Evolutionary conservation across 1,139 yeast species (phyloP).

Genomic region (Pichia sp.): DNA sequence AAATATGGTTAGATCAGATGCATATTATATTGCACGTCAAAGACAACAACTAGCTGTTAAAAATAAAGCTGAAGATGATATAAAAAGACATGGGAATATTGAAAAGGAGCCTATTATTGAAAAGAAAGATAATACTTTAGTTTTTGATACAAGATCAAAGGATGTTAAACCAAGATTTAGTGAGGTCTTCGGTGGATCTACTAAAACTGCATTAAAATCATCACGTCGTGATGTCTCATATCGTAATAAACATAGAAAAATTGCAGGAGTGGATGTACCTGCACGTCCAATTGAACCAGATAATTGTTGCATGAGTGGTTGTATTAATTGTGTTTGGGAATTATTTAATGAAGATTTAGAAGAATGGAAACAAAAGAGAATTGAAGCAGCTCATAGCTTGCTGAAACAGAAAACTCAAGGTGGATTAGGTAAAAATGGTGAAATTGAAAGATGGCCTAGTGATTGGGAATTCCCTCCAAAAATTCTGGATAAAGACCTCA

Average conservation of each 20-base stretch:
- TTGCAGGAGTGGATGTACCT: slow-evolving; percentile 77
- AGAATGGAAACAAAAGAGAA: slow-evolving; percentile 65
- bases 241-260: slow-evolving; percentile 24
- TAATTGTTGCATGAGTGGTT: slow-evolving; percentile 96
- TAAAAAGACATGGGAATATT: no score
- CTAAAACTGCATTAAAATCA: slow-evolving; percentile 27
- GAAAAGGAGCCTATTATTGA: no score
- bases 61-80: not conserved
- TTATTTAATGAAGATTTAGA: slow-evolving; percentile 78
- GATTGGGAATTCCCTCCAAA: slow-evolving; percentile 70
- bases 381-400: slow-evolving; percentile 46
- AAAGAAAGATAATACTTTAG: not conserved
- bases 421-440: not conserved
- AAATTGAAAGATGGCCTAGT: slow-evolving; percentile 66
- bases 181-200: slow-evolving; percentile 28
- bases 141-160: slow-evolving; percentile 23
- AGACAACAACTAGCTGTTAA: not conserved
- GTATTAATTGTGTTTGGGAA: slow-evolving; percentile 96
- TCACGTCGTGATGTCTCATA: slow-evolving; percentile 31
- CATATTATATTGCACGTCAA: slow-evolving; percentile 14
- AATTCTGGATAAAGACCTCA: slow-evolving; percentile 33
- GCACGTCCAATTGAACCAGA: slow-evolving; percentile 82
- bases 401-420: slow-evolving; percentile 18
- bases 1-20: slow-evolving; percentile 14
- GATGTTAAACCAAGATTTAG: slow-evolving; percentile 18